Evolutionary conservation across 2,329 filamentous ascomycete genomes (phyloP).

Genomic region (Cordyceps cicadae): DNA sequence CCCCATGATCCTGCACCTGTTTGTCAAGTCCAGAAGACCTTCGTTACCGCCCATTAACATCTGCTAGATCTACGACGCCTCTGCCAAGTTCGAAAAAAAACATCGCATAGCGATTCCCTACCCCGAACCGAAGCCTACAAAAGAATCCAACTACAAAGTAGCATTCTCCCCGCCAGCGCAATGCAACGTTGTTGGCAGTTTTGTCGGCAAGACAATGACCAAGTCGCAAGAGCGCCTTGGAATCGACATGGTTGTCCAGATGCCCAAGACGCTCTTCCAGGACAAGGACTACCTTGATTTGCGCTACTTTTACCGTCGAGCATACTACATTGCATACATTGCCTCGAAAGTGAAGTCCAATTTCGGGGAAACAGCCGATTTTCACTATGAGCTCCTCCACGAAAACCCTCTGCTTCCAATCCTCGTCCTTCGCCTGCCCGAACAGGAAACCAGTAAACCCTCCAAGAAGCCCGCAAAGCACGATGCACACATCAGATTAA

Average conservation of each 20-base stretch:
- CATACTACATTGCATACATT: slow-evolving; percentile 82
- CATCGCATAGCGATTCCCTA: slow-evolving; percentile 71
- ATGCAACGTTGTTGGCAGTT: slow-evolving; percentile 85
- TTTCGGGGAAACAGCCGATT: slow-evolving; percentile 43
- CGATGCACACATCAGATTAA: slow-evolving; percentile 60
- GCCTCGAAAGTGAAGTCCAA: slow-evolving; percentile 59
- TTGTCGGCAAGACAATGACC: slow-evolving; percentile 65
- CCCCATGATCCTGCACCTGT: slow-evolving; percentile 44
- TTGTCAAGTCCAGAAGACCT: slow-evolving; percentile 19
- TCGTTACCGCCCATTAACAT: slow-evolving; percentile 12
- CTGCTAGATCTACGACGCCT: slow-evolving; percentile 58
- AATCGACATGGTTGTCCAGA: slow-evolving; percentile 79
- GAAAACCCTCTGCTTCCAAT: slow-evolving; percentile 73
- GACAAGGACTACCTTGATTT: slow-evolving; percentile 92
- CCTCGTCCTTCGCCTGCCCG: slow-evolving; percentile 33
- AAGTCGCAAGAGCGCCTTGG: slow-evolving; percentile 51
- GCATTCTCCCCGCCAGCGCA: slow-evolving; percentile 66
- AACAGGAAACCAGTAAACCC: slow-evolving; percentile 14
- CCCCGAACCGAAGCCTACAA: slow-evolving; percentile 67
- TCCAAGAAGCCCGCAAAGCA: slow-evolving; percentile 24
- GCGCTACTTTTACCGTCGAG: slow-evolving; percentile 89
- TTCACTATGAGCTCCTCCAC: slow-evolving; percentile 58
- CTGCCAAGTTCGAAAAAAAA: slow-evolving; percentile 56
- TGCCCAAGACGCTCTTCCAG: slow-evolving; percentile 74
- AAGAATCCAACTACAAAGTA: slow-evolving; percentile 74